phyloP scores from a whole-genome alignment of 441 rosid genomes.

The Breynia disticha region DNA sequence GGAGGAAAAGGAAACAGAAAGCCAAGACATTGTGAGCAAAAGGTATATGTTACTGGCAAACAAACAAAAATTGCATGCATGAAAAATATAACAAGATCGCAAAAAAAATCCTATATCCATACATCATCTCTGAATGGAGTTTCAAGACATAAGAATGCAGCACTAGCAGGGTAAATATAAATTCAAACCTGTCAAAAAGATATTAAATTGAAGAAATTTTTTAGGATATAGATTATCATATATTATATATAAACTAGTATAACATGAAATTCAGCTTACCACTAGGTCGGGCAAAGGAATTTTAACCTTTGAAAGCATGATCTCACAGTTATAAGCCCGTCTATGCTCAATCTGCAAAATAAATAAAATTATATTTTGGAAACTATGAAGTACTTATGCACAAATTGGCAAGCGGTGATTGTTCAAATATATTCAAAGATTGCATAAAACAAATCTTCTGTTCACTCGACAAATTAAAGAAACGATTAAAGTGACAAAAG shows the following conservation, averaged over 20 bases:
- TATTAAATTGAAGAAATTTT: background rate
- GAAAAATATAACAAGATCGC: too few species aligned
- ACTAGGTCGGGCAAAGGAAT: conserved; percentile 77
- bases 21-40: background rate
- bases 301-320: conserved; percentile 95
- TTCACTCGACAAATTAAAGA: too few species aligned
- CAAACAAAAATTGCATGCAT: background rate
- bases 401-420: background rate
- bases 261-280: conserved; percentile 40
- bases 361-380: conserved; percentile 15
- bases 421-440: conserved; percentile 1
- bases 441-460: too few species aligned
- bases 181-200: background rate
- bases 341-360: conserved; percentile 88
- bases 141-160: too few species aligned
- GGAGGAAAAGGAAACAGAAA: background rate
- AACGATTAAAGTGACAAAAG: too few species aligned
- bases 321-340: conserved; percentile 96
- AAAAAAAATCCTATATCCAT: too few species aligned
- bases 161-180: too few species aligned
- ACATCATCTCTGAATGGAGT: too few species aligned
- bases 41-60: background rate
- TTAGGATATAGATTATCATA: too few species aligned
- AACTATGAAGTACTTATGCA: conserved; percentile 5
- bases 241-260: too few species aligned